These are phyloP conservation scores for Camelina neglecta DNA, from an alignment of 345 rosid species.

Conservation along the genomic window DNA sequence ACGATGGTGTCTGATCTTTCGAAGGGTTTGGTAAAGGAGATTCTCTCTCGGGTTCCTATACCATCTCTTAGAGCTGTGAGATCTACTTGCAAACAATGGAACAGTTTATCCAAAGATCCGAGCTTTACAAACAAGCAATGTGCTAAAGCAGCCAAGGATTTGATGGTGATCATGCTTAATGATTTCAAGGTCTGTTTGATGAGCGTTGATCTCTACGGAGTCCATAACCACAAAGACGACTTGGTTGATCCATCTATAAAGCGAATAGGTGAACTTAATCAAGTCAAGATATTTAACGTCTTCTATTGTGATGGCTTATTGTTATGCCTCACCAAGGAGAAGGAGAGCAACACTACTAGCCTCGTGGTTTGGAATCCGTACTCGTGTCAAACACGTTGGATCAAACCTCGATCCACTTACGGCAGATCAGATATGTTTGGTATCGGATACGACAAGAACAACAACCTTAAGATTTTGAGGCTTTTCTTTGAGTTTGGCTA, in stretches of 20 bases:
- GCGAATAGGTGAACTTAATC: background rate
- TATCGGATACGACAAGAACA: background rate
- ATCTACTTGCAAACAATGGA: constrained; percentile 21
- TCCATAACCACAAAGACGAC: background rate
- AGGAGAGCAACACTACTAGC: too few relatives aligned
- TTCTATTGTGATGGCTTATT: too few relatives aligned
- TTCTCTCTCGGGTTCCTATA: constrained; percentile 1
- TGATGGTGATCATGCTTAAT: background rate
- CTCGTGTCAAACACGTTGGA: too few relatives aligned
- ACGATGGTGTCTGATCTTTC: background rate
- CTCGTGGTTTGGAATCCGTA: too few relatives aligned
- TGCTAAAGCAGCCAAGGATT: background rate
- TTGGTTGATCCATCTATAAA: background rate
- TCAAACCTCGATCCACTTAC: too few relatives aligned
- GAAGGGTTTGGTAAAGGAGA: background rate
- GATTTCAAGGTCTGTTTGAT: background rate
- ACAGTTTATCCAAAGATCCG: background rate
- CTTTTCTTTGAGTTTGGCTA: background rate
- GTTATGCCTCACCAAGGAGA: too few relatives aligned
- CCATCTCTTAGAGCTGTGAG: background rate
- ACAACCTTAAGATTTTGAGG: constrained; percentile 2
- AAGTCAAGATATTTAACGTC: too few relatives aligned
- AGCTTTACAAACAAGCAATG: background rate
- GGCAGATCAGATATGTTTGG: too few relatives aligned
- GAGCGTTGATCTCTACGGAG: background rate